A percentile compares a stretch with the other conserved stretches of the same genome.
phyloP scores from a whole-genome alignment of 768 basidiomycete genomes.

The Trametes sanguinea region DNA sequence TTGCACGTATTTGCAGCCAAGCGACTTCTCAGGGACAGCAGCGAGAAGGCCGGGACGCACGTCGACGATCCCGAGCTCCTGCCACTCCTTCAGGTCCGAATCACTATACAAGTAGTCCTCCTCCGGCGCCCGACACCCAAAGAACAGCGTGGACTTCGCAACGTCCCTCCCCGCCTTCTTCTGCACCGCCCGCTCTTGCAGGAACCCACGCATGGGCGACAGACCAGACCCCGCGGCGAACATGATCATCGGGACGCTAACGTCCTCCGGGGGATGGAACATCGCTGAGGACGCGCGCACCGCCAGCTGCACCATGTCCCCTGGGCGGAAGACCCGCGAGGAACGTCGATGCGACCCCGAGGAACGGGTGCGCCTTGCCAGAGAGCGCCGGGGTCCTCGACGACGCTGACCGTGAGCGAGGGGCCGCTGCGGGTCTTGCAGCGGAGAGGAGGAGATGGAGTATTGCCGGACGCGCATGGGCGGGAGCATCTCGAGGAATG shows the following conservation, averaged over 20 bases:
- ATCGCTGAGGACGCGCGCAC: slow-evolving; percentile 41
- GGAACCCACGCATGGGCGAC: slow-evolving; percentile 53
- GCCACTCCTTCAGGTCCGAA: slow-evolving; percentile 46
- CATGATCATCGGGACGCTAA: slow-evolving; percentile 43
- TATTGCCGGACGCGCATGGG: slow-evolving; percentile 52
- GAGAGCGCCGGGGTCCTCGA: slow-evolving; percentile 41
- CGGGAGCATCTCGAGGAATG: slow-evolving; percentile 45
- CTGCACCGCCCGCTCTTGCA: slow-evolving; percentile 51
- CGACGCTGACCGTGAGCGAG: slow-evolving; percentile 48
- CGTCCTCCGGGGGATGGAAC: slow-evolving; percentile 48
- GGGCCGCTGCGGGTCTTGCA: slow-evolving; percentile 45
- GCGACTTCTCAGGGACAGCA: slow-evolving; percentile 24
- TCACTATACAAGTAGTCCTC: slow-evolving; percentile 47
- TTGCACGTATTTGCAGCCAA: slow-evolving; percentile 34
- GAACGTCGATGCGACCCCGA: slow-evolving; percentile 50
- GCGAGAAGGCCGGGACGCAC: slow-evolving; percentile 46
- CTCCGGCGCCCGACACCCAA: slow-evolving; percentile 46
- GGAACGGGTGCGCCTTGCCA: slow-evolving; percentile 37
- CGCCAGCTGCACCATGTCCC: slow-evolving; percentile 45
- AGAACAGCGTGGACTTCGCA: slow-evolving; percentile 45
- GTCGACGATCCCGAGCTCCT: slow-evolving; percentile 43
- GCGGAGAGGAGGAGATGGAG: slow-evolving; percentile 51
- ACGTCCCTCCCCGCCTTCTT: slow-evolving; percentile 45
- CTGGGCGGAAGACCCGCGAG: slow-evolving; percentile 44
- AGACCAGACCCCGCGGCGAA: slow-evolving; percentile 51